Evolutionary conservation across 2,329 filamentous ascomycete genomes (phyloP), one percentile per base, ranked within the genome.

Genomic region (Xylariaceae sp.): DNA sequence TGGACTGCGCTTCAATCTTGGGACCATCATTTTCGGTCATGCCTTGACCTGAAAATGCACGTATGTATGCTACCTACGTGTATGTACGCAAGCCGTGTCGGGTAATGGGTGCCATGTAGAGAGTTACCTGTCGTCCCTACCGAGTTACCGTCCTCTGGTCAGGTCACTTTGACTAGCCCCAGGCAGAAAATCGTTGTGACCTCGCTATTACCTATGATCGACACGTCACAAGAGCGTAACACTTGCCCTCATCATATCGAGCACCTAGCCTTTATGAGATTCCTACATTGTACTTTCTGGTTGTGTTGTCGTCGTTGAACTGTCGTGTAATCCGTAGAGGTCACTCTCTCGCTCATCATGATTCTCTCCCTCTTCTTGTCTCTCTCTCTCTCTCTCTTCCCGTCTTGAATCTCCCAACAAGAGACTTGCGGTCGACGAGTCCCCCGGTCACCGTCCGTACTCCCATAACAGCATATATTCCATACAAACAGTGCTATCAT

Each of bases 191-290:
- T 45, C 11, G 42, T 15, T 45, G 42, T 45, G 42, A 45, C 42
- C 42, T 45, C 42, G 42, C 42, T 45, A 45, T 15, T 45, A 45
- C 42, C 42, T 45, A 45, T 45, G 42, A 44, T 49, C 56, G 49
- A 51, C 47, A 53, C 18, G 53, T 53, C 58, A 53, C 58, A 53
- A 56, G 23, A 42, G 53, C 15, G 53, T 59, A 50, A 53, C 44
- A 23, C 50, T 54, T 35, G 15, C 17, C 45, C 30, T 53, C 37
- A 42, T 11, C 18, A 30, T 17, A 48, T 48, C 45, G 45, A 48
- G 8, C 4, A 47, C 44, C 13, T 47, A 47, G 7, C 44, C 15
- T n/a, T 47, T 15, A n/a, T 49, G 7, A 49, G n/a, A 49, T 15
- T 47, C 6, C n/a, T 13, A 49, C 47, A 18, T n/a, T n/a, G 44